Base-by-base conservation (phyloP, 2,329 filamentous ascomycete genomes). In the Talaromyces sp. region DNA sequence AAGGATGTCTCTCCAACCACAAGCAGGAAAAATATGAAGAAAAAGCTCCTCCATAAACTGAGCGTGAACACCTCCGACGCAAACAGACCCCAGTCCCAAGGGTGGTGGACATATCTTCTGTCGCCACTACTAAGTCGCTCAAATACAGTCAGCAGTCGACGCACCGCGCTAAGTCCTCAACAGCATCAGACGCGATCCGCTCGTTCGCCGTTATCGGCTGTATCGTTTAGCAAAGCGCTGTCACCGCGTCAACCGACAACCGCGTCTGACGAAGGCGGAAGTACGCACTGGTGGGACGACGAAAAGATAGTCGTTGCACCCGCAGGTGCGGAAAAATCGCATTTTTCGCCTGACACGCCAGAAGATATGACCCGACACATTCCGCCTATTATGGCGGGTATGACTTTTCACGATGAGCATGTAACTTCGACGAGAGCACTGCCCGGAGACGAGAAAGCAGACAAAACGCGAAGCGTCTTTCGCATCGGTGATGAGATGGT, bases 101-200 rank as follows among this genome's bases (percentile, higher is more conserved):
- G 81, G 19, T 83, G 81, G 81, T 83, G 81, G 81, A 83, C 78
- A 33, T 75, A 79, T 54, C 72, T 83, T 24, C 74, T 82, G 2
- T 82, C 81, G 1, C 81, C 81, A 0, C 70, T 82, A 6, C 66
- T 82, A 27, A 73, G 75, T 35, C 74, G 76, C 45, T 77, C 75
- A 27, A 76, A 72, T 63, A 77, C 77, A 2, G 60, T 75, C 2
- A 67, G 70, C 1, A 73, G 73, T 62, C 70, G 71, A 57, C 74
- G 72, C 66, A 75, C 72, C 19, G 43, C 66, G 57, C 39, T 68
- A 66, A 9, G 77, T 75, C n/a, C 70, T 72, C 13, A 49, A 16
- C 41, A 64, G 3, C 43, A 60, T 13, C 56, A 56, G 10, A 7
- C 6, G 7, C 37, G 37, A 27, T 59, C 37, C 37, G 56, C 56